phyloP scores from a whole-genome alignment of 768 basidiomycete genomes.

The Pluteus cervinus region DNA sequence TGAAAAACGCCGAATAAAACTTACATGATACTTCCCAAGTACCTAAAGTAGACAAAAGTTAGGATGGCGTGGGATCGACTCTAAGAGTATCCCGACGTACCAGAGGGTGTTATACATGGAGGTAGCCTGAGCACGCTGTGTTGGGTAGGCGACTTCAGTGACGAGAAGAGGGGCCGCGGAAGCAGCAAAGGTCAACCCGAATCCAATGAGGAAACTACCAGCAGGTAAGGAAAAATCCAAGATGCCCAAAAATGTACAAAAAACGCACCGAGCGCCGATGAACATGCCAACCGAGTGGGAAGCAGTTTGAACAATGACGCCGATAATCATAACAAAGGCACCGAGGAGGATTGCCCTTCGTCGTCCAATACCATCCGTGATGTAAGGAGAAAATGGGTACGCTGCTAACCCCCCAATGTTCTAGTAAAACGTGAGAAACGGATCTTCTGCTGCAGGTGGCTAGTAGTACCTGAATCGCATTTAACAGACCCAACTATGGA shows the following conservation, averaged over 20 bases:
- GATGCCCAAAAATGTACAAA: background rate
- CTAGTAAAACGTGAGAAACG: constrained; percentile 20
- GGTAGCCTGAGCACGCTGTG: constrained; percentile 65
- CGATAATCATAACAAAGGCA: constrained; percentile 52
- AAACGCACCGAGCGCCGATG: constrained; percentile 52
- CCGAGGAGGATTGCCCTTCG: constrained; percentile 53
- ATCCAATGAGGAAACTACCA: constrained; percentile 55
- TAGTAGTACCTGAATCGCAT: constrained; percentile 49
- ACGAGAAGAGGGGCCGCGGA: constrained; percentile 71
- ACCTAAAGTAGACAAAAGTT: too few relatives aligned
- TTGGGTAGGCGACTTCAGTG: constrained; percentile 68
- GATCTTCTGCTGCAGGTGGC: background rate
- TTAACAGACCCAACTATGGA: constrained; percentile 45
- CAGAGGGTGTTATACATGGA: constrained; percentile 70
- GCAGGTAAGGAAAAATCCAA: background rate
- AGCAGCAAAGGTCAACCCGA: constrained; percentile 60
- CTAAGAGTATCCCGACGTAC: constrained; percentile 16
- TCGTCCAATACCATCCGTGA: constrained; percentile 59
- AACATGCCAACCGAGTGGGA: constrained; percentile 58
- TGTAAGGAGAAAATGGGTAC: constrained; percentile 56
- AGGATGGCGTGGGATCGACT: background rate
- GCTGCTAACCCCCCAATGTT: constrained; percentile 56
- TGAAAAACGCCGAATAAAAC: constrained; percentile 13
- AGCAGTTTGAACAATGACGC: constrained; percentile 52
- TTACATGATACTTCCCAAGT: constrained; percentile 62